Conservation (phyloP, 1,139 yeast genomes). For the Taphrina wiesneri region DNA sequence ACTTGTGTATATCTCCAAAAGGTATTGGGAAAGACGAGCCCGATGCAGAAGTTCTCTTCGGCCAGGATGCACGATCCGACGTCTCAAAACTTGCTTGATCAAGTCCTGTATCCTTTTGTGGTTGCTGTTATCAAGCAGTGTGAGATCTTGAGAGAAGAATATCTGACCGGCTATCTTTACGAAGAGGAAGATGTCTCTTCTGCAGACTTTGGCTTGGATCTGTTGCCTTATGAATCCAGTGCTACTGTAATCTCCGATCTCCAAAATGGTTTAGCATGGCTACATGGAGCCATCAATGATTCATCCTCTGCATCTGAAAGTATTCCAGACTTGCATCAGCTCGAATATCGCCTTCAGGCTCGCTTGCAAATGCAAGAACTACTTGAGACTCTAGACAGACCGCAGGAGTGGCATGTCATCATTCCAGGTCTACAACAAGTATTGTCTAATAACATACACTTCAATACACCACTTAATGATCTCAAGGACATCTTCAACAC, state of each 20-base stretch:
- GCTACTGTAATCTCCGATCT: not conserved
- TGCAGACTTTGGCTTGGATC: conserved; percentile 9
- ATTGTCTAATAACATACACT: not conserved
- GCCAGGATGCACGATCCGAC: not conserved
- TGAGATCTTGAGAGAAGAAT: conserved; percentile 21
- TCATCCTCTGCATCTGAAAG: not conserved
- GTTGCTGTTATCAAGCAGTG: conserved; percentile 24
- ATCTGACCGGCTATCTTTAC: conserved; percentile 27
- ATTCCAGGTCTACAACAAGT: not conserved
- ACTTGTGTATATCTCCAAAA: conserved; percentile 32
- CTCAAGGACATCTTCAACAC: conserved; percentile 22
- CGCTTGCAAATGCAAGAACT: conserved; percentile 4
- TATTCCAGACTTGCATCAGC: not conserved
- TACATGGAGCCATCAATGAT: not conserved
- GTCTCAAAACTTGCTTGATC: conserved; percentile 8
- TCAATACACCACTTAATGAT: not conserved
- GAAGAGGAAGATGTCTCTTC: conserved; percentile 34
- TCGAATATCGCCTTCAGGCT: not conserved
- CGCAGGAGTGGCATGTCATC: not conserved
- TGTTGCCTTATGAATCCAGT: not conserved
- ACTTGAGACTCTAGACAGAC: not conserved
- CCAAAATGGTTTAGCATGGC: conserved; percentile 3
- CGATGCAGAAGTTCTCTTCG: not conserved
- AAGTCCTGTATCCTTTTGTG: conserved; percentile 30
- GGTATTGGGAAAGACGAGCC: not conserved